Base-by-base conservation (phyloP, 306 rosid species). In the Vigna reflexopilosa region DNA sequence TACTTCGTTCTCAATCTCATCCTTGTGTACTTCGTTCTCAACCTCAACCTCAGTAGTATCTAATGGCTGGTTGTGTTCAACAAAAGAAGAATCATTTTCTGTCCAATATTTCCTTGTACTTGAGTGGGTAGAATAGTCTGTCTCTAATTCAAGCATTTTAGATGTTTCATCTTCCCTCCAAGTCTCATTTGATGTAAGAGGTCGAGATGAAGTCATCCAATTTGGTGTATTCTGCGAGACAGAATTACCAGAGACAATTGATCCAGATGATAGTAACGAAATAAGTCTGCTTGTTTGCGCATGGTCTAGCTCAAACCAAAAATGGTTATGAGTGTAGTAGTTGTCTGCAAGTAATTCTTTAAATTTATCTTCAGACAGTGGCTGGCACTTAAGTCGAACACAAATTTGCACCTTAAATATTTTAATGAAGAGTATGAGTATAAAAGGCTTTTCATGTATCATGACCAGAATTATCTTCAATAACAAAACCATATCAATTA, bases 241-340 rank as follows among this genome's bases (percentile, higher is more conserved):
- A 81, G 50, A 28, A 22, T 51, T 62, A 74, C 84, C 63, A 0
- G 88, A 86, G 57, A 84, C 48, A 44, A 88, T 77, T 30, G 85
- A 76, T 15, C 79, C 67, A 72, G 99, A 79, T 19, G 85, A 59
- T 38, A 95, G 49, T 30, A 88, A 62, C 16, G 84, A 79, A 45
- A 83, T 84, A 72, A 95, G 78, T 76, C 64, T 84, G 55, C 42
- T 83, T 77, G 96, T 42, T 78, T 95, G 99, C 51, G 54, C 87
- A 30, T 88, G 91, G 84, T 95, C 99, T 7, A 95, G 89, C 75
- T 93, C 99, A 84, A 95, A 95, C 94, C 98, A 91, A 83, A 95
- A 95, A 83, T 84, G 91, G 54, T 14, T 65, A 11, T 19, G 48
- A 11, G 1, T 10, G 74, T 85, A 90, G 85, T 93, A 95, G 85